Percentiles rank a stretch among this genome's conserved stretches.
These are phyloP conservation scores for Neofusicoccum ribis DNA, from an alignment of 2,329 filamentous ascomycete genomes.

Conservation along the genomic window DNA sequence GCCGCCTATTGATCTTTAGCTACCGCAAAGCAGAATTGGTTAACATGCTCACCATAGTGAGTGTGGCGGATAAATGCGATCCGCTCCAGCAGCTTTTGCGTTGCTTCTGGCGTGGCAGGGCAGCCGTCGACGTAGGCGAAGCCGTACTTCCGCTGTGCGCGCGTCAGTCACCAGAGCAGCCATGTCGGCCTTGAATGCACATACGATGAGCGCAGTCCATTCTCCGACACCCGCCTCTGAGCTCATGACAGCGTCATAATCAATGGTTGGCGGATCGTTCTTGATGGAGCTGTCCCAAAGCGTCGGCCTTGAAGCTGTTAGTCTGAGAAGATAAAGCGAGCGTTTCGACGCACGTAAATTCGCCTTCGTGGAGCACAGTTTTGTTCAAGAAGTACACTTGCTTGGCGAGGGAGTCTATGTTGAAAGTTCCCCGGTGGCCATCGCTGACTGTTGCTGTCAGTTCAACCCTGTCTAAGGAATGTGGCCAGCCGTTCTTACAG, in stretches of 20 bases:
- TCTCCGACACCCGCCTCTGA: constrained; percentile 55
- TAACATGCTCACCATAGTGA: constrained; percentile 72
- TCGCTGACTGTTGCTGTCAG: constrained; percentile 49
- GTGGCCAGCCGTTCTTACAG: constrained; percentile 27
- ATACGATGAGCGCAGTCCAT: constrained; percentile 66
- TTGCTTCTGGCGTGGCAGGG: constrained; percentile 69
- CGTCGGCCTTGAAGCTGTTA: constrained; percentile 4
- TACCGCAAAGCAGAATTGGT: background rate
- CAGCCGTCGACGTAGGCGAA: constrained; percentile 76
- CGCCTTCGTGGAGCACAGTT: background rate
- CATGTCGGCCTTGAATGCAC: constrained; percentile 23
- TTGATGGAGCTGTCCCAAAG: constrained; percentile 43
- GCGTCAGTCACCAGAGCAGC: constrained; percentile 20
- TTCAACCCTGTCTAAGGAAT: constrained; percentile 6
- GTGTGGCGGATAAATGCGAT: constrained; percentile 88
- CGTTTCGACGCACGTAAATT: background rate
- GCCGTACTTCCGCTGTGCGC: constrained; percentile 62
- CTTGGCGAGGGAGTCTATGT: constrained; percentile 55
- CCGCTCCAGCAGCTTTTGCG: constrained; percentile 71
- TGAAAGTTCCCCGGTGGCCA: constrained; percentile 68
- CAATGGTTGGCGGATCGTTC: constrained; percentile 57
- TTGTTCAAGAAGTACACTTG: constrained; percentile 25
- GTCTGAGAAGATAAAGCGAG: background rate
- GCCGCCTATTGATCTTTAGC: constrained; percentile 46
- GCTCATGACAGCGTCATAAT: constrained; percentile 61